phyloP scores from a whole-genome alignment of 768 basidiomycete species.

The Lentinula aciculospora region DNA sequence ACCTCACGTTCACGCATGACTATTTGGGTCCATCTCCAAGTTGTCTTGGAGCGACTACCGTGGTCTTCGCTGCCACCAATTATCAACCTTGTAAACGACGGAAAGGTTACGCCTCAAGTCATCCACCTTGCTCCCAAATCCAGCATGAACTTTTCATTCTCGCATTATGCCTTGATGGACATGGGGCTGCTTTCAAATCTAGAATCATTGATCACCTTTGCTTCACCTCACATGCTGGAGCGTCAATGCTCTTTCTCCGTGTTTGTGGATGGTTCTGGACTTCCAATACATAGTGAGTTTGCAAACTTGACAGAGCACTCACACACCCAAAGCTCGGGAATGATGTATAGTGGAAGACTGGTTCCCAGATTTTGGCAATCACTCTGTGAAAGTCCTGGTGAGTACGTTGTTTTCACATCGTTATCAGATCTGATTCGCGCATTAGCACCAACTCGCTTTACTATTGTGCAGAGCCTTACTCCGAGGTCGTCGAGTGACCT shows the following conservation, averaged over 20 bases:
- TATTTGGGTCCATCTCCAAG: slow-evolving; percentile 20
- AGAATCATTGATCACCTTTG: slow-evolving; percentile 42
- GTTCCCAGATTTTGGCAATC: slow-evolving; percentile 47
- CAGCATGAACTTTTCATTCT: not conserved
- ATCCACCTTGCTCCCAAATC: slow-evolving; percentile 17
- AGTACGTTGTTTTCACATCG: slow-evolving; percentile 8
- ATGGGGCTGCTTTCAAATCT: slow-evolving; percentile 31
- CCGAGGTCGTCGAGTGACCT: not conserved
- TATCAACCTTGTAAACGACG: slow-evolving; percentile 15
- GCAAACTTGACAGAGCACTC: slow-evolving; percentile 22
- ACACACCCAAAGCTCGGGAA: slow-evolving; percentile 18
- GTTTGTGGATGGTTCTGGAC: slow-evolving; percentile 27
- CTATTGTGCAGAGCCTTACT: slow-evolving; percentile 36
- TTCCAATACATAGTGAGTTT: slow-evolving; percentile 40
- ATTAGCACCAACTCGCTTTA: slow-evolving; percentile 45
- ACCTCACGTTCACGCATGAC: slow-evolving; percentile 5
- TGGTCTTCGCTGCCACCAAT: slow-evolving; percentile 13
- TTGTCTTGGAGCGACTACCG: slow-evolving; percentile 14
- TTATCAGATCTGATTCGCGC: not conserved
- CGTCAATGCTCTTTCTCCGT: slow-evolving; percentile 41
- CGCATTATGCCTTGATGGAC: not conserved
- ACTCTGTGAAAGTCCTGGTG: slow-evolving; percentile 39
- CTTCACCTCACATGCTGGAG: slow-evolving; percentile 37
- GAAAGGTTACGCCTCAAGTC: slow-evolving; percentile 12
- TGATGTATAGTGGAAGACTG: slow-evolving; percentile 40